phyloP scores from a whole-genome alignment of 805 yeast genomes.

The Candida ovalis region DNA sequence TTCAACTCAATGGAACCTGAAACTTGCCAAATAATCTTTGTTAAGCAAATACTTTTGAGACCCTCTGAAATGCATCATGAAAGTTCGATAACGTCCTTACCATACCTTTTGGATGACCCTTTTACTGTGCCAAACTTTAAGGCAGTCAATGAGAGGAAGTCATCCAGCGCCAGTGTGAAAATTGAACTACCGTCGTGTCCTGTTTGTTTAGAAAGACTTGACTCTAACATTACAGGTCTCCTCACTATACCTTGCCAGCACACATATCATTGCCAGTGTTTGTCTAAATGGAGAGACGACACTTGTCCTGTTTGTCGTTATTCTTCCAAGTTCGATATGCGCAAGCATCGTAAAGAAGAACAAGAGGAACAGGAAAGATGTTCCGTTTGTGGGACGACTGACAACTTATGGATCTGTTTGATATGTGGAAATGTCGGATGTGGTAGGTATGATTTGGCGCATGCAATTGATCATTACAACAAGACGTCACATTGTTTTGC shows the following conservation, averaged over 20 bases:
- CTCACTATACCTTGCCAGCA: conserved; percentile 90
- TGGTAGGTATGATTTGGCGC: conserved; percentile 81
- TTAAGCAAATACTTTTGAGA: conserved; percentile 54
- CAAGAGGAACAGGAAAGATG: conserved; percentile 41
- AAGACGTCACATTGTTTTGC: conserved; percentile 83
- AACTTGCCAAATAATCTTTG: conserved; percentile 68
- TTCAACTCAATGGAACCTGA: conserved; percentile 91
- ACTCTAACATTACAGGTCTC: conserved; percentile 72
- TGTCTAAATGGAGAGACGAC: conserved; percentile 85
- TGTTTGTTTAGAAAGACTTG: conserved; percentile 87
- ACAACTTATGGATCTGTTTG: conserved; percentile 82
- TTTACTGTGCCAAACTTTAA: conserved; percentile 42
- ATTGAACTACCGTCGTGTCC: conserved; percentile 87
- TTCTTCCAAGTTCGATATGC: conserved; percentile 39
- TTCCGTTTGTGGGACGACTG: conserved; percentile 50
- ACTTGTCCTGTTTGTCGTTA: conserved; percentile 90
- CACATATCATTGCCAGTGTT: conserved; percentile 85
- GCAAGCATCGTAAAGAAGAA: conserved; percentile 21
- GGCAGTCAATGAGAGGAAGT: neutral
- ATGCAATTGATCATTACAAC: conserved; percentile 79
- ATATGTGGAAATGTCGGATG: conserved; percentile 93
- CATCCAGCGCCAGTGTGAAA: conserved; percentile 20
- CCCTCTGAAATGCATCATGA: conserved; percentile 24
- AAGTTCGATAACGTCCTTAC: conserved; percentile 38
- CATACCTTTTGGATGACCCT: conserved; percentile 70